Evolutionary conservation across 1,139 yeast species (phyloP), one percentile per base, ranked within the genome.

Genomic region (Yamadazyma dendronema): DNA sequence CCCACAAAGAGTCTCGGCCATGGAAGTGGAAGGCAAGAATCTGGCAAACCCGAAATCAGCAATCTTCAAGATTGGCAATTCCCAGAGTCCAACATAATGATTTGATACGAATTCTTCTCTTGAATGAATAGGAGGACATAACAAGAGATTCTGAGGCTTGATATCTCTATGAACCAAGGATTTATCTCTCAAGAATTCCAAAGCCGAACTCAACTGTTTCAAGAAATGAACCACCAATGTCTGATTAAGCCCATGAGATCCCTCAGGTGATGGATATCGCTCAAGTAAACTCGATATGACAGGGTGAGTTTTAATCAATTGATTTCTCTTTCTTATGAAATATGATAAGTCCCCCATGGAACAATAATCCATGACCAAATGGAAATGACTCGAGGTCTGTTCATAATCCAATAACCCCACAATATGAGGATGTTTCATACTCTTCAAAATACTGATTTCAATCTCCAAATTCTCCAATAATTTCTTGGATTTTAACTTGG

Each of bases 11-110:
- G 98, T 92, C 59, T 92, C 98, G 1, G 98, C 97, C 77, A 94
- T 73, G 2, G 96, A 83, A 1, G 96, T 85, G 33, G 86, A 81
- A 8, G 97, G 97, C 47, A 92, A 70, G 54, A 89, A 86, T 44
- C 98, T 73, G 4, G 98, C 98, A 66, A 92, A 94, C 1, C 98
- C 98, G 62, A 92, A 92, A 64, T 92, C 98, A 13, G 98, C 98
- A 43, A 92, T 82, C 58, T 92, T 90, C 46, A 92, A 71, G 13
- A 89, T 76, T 1, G 98, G 98, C 44, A 92, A 69, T 49, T 87
- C 95, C 81, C 94, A 85, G 44, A 83, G 66, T 0, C 97, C 97
- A 3, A 79, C 81, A 61, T 70, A 86, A 4, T 82, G 74, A 10
- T 62, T 65, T 11, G 65, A 68, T 30, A 68, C 68, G 45, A 88